These are phyloP conservation scores for Trichoderma koningii DNA, from an alignment of 2,329 filamentous ascomycete species.

Conservation along the genomic window DNA sequence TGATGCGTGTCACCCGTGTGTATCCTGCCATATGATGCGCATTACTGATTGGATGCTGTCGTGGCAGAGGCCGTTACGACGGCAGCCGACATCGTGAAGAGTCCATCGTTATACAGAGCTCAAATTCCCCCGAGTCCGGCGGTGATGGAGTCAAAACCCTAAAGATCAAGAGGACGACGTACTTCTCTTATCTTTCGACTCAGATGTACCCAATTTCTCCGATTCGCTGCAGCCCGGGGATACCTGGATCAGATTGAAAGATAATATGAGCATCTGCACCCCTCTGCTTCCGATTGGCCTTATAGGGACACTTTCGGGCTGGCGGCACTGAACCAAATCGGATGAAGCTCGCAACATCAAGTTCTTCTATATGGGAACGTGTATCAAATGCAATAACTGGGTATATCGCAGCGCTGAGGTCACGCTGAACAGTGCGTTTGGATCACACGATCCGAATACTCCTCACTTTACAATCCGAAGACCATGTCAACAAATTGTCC, in stretches of 20 bases:
- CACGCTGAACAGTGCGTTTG: no score
- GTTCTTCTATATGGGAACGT: neutral
- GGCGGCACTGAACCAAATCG: neutral
- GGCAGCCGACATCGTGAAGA: neutral
- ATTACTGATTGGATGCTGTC: neutral
- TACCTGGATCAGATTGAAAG: neutral
- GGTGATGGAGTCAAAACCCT: neutral
- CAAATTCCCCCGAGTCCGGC: no score
- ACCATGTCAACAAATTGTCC: neutral
- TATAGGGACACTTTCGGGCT: neutral
- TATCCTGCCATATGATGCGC: neutral
- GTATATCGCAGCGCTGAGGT: no score
- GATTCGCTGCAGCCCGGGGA: neutral
- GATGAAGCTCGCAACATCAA: neutral
- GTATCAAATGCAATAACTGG: no score
- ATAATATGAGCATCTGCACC: no score
- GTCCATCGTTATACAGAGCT: neutral
- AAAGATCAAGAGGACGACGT: neutral
- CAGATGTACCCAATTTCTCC: neutral
- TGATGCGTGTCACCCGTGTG: neutral
- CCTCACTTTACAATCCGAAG: neutral
- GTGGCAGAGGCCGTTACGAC: neutral
- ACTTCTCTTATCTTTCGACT: neutral
- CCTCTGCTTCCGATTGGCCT: neutral
- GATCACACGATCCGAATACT: neutral